Percentiles rank a stretch among this genome's conserved stretches.
Evolutionary conservation across 345 rosid genomes (phyloP).

Genomic region (Psidium guajava): DNA sequence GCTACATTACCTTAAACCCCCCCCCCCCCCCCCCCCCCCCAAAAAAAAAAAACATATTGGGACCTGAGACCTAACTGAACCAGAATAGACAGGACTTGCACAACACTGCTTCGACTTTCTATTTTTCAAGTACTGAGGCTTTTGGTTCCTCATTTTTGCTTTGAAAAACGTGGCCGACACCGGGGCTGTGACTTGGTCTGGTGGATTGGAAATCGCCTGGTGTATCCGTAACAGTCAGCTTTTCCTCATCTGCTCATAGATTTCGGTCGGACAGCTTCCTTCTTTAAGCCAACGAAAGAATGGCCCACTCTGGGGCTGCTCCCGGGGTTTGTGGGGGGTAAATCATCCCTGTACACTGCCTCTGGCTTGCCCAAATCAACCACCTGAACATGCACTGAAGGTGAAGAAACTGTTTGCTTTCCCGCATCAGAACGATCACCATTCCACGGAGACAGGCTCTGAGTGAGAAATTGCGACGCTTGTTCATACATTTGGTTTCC

Average conservation of each 20-base stretch:
- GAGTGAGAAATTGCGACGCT: not conserved
- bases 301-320: conserved; percentile 33
- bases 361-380: not conserved
- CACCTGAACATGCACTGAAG: not conserved
- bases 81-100: not conserved
- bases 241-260: not conserved
- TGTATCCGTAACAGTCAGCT: conserved; percentile 10
- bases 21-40: too few relatives aligned
- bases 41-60: too few relatives aligned
- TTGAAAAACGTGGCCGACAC: conserved; percentile 27
- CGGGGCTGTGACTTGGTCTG: conserved; percentile 49
- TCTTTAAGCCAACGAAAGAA: not conserved
- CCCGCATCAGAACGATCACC: not conserved
- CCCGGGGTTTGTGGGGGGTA: conserved; percentile 23
- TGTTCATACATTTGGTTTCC: not conserved
- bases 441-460: not conserved
- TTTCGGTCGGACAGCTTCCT: not conserved
- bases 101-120: not conserved
- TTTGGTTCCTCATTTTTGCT: conserved; percentile 17
- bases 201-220: conserved; percentile 17
- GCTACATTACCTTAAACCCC: too few relatives aligned
- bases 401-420: not conserved
- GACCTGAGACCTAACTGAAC: not conserved
- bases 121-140: conserved; percentile 5
- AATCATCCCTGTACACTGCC: conserved; percentile 2